These are phyloP conservation scores for Globisporangium uncinulatum DNA, from an alignment of 352 stramenopile species.

Conservation along the genomic window DNA sequence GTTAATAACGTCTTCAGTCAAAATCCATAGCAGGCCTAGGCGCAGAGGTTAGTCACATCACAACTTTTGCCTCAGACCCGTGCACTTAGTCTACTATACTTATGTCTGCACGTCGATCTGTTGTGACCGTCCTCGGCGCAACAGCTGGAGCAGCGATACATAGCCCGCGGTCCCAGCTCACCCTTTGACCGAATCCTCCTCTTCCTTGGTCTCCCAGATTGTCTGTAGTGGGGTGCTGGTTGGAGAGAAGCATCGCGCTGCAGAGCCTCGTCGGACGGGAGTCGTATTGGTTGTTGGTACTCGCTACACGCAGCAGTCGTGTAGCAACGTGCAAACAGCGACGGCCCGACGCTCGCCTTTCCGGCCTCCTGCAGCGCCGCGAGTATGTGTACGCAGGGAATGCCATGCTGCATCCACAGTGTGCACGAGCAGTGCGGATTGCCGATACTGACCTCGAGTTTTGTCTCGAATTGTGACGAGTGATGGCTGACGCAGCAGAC, in stretches of 20 bases:
- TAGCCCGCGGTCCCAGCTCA: background rate
- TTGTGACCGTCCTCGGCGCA: too few species aligned
- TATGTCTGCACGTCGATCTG: too few species aligned
- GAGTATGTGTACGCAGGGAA: background rate
- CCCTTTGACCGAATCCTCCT: background rate
- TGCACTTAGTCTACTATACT: too few species aligned
- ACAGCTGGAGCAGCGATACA: background rate
- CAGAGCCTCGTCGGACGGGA: background rate
- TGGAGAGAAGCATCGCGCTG: background rate
- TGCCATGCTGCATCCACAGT: conserved; percentile 1
- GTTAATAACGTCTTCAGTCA: too few species aligned
- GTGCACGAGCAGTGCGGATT: background rate
- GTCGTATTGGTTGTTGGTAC: background rate
- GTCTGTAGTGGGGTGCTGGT: background rate
- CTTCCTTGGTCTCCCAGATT: conserved; percentile 1
- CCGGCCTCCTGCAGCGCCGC: background rate
- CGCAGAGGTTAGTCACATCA: too few species aligned
- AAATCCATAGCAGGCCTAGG: too few species aligned
- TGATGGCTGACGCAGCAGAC: background rate
- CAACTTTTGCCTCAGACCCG: too few species aligned
- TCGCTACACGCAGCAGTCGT: background rate
- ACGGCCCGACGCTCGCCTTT: background rate
- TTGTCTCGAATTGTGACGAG: background rate
- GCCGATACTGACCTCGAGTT: conserved; percentile 1
- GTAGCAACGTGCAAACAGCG: background rate